Base-by-base conservation (phyloP, 2,329 filamentous ascomycete species). In the Colletotrichum caudatum region DNA sequence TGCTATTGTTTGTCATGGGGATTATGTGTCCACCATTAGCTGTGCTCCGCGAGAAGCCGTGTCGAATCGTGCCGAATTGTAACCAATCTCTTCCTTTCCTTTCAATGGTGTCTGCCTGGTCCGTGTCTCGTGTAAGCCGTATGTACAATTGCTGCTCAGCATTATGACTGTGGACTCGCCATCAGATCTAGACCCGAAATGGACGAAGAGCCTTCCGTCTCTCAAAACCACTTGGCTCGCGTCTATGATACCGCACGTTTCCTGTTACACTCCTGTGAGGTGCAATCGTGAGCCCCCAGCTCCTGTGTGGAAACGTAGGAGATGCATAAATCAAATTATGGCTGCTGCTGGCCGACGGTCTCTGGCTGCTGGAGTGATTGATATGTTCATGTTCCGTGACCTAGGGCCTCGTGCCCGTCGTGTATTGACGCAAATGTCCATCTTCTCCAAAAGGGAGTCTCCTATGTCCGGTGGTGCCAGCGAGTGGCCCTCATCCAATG, bases 121-220 rank as follows among this genome's bases (percentile, higher is more conserved):
- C 41, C 64, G 57, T 26, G 57, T 33, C 53, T 33, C 53, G 48
- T 39, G 46, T 69, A n/a, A 9, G 20, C 18, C 20, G 65, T 69
- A 71, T 71, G 65, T 71, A 69, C 65, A 71, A 39, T 60, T 71
- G 59, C 53, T 48, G 20, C 29, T 46, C 23, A 41, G 26, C 64
- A 69, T 71, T 60, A 64, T 50, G 59, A 37, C 54, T 54, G 20
- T 44, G 51, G 46, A n/a, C 2, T 60, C 39, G 33, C 29, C 29
- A 20, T 16, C 54, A 48, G 29, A 50, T 44, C 59, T 64, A 59
- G 8, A 26, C 29, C n/a, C 12, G 39, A 39, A 20, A 54, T 39
- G 53, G 9, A 59, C 39, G 53, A 18, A 20, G 23, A 46, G n/a
- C 16, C 33, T 5, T 33, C 39, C 1, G 20, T 51, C 48, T 53